Base-by-base conservation (phyloP, 441 rosid species). In the Hypseocharis bilobata region DNA sequence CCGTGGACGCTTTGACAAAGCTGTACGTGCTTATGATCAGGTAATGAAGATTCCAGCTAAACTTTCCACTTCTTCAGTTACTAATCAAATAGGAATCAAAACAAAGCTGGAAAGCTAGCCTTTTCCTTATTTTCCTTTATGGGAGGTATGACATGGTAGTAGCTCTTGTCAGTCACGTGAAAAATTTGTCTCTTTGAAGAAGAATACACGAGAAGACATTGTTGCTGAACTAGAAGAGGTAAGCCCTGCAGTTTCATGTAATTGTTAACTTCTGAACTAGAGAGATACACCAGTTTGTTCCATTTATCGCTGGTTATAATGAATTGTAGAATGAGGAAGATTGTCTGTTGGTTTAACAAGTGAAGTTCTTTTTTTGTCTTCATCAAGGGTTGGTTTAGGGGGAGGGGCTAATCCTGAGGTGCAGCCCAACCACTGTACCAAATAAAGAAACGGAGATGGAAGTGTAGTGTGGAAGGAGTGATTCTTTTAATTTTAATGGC, bases 191-290 rank as follows among this genome's bases (percentile, higher is more conserved):
- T 87, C 98, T 42, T 82, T 91, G 73, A 89, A 87, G 86, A 91
- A 84, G 86, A 91, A 75, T 79, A 79, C 96, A 38, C 79, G 81
- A 64, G 89, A 76, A 62, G 95, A 89, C 62, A 74, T 89, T 75
- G 80, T 91, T 78, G 86, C 89, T 23, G 92, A 84, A 75, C 79
- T 87, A 61, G 98, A 91, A 84, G 96, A 91, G 98, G 98, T 88
- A 83, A 52, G 56, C 25, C 60, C 45, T 55, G 28, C 57, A 17
- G 28, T 58, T 68, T 8, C 17, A 19, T 30, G 23, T 42, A 14
- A 36, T 47, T 32, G 8, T 36, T 67, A 28, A 55, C 47, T 52
- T 74, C 60, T 10, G 32, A 55, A 23, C 16, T 13, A 8, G 32
- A 23, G 29, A 55, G 16, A 44, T 44, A 16, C 25, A 55, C n/a